Percentiles rank a stretch among this genome's conserved stretches.
These are phyloP conservation scores for Allantophomopsis cytisporea DNA, from an alignment of 2,329 filamentous ascomycete species.

Conservation along the genomic window DNA sequence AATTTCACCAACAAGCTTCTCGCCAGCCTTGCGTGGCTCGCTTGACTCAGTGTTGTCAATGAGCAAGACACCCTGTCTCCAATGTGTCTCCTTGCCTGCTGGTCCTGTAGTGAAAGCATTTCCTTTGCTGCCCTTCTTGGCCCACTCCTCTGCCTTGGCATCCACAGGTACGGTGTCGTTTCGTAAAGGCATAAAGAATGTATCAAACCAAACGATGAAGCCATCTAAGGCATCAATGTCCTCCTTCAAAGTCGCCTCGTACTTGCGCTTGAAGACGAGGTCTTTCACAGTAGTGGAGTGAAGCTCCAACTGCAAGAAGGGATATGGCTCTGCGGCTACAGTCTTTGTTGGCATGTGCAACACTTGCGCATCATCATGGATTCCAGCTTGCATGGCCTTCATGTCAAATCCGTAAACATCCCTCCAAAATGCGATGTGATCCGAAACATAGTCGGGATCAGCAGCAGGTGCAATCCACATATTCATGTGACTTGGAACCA, in stretches of 20 bases:
- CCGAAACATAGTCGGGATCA: constrained; percentile 63
- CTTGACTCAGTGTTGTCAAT: constrained; percentile 40
- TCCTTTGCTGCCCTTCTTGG: constrained; percentile 39
- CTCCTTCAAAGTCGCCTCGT: constrained; percentile 44
- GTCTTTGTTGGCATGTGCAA: constrained; percentile 51
- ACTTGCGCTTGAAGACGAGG: constrained; percentile 60
- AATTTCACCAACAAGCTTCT: constrained; percentile 51
- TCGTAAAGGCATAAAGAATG: constrained; percentile 63
- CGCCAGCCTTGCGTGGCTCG: constrained; percentile 33
- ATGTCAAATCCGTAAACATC: constrained; percentile 94
- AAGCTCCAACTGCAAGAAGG: constrained; percentile 66
- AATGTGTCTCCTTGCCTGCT: constrained; percentile 66
- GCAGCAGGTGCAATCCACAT: constrained; percentile 72
- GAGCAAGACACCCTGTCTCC: constrained; percentile 73
- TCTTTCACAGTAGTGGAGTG: constrained; percentile 60
- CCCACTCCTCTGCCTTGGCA: constrained; percentile 49
- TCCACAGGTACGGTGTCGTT: constrained; percentile 30
- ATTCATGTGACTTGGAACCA: constrained; percentile 77
- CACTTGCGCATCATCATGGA: constrained; percentile 71
- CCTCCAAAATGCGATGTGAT: constrained; percentile 76
- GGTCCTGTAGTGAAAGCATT: constrained; percentile 87
- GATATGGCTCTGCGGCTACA: constrained; percentile 42
- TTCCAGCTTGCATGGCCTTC: constrained; percentile 74
- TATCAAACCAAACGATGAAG: constrained; percentile 88
- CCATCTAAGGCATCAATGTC: constrained; percentile 66